Conservation (phyloP, 768 basidiomycete genomes). For the Auriculariales sp. region DNA sequence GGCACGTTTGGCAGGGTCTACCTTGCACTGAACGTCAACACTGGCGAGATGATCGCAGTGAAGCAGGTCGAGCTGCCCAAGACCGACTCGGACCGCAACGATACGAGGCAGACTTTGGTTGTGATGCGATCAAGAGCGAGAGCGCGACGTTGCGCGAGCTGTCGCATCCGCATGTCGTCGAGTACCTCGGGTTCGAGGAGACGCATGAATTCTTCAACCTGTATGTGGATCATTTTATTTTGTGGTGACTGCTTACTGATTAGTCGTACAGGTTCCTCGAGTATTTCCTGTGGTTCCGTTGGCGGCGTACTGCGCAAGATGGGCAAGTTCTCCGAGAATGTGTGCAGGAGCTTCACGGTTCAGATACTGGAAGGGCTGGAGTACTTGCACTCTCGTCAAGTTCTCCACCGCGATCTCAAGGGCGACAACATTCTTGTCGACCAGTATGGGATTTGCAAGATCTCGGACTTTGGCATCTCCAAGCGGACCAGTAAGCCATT, state of each 20-base stretch:
- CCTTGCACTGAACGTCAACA: constrained; percentile 29
- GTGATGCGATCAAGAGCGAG: constrained; percentile 30
- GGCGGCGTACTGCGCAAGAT: constrained; percentile 82
- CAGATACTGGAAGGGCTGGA: constrained; percentile 88
- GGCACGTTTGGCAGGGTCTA: constrained; percentile 34
- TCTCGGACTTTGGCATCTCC: constrained; percentile 98
- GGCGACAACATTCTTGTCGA: constrained; percentile 98
- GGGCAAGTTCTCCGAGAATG: constrained; percentile 83
- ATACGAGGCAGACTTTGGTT: constrained; percentile 22
- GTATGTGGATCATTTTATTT: constrained; percentile 14
- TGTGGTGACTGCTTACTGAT: neutral
- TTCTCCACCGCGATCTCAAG: constrained; percentile 92
- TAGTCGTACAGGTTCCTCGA: constrained; percentile 69
- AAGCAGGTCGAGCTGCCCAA: constrained; percentile 35
- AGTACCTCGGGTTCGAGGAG: constrained; percentile 27
- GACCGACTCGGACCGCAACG: constrained; percentile 25
- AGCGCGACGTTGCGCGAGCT: constrained; percentile 32
- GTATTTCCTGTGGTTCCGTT: constrained; percentile 95
- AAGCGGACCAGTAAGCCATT: constrained; percentile 49
- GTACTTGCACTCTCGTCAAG: constrained; percentile 83
- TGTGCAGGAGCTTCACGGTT: constrained; percentile 81
- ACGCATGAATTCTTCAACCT: constrained; percentile 21
- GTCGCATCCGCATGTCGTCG: constrained; percentile 34
- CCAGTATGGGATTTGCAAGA: constrained; percentile 83
- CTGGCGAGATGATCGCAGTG: constrained; percentile 33